Conservation (phyloP, 805 yeast genomes). For the Saturnispora bothae region DNA sequence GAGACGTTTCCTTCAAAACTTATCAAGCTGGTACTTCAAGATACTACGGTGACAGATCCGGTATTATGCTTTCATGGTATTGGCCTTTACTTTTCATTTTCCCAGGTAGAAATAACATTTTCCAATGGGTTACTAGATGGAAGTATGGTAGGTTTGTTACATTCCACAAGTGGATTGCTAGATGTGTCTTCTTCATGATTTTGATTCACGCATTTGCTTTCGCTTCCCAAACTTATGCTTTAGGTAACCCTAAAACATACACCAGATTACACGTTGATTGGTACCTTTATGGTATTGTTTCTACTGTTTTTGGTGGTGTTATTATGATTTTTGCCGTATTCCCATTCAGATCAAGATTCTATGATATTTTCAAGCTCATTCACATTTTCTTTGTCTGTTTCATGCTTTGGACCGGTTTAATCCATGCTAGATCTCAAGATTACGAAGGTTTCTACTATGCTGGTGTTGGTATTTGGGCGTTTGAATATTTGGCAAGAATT, state of each 20-base stretch:
- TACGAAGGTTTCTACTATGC: constrained; percentile 27
- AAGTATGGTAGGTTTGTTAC: constrained; percentile 41
- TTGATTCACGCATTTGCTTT: constrained; percentile 34
- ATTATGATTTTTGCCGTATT: constrained; percentile 16
- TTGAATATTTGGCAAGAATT: constrained; percentile 42
- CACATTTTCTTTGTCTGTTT: constrained; percentile 48
- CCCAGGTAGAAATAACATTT: constrained; percentile 53
- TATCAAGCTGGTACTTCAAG: constrained; percentile 20
- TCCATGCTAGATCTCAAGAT: constrained; percentile 37
- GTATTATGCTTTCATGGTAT: constrained; percentile 36
- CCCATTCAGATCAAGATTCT: constrained; percentile 40
- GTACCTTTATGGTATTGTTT: constrained; percentile 26
- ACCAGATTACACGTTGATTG: constrained; percentile 22
- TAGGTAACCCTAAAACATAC: constrained; percentile 13
- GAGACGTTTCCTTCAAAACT: constrained; percentile 17
- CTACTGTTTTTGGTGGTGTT: constrained; percentile 26
- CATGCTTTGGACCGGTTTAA: constrained; percentile 47
- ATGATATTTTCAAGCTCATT: constrained; percentile 49
- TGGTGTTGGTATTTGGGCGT: constrained; percentile 39
- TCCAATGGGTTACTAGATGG: constrained; percentile 54
- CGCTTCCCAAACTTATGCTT: constrained; percentile 17
- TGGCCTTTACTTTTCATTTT: constrained; percentile 45
- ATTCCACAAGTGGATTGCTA: constrained; percentile 48
- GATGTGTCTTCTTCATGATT: constrained; percentile 32
- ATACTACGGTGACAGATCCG: constrained; percentile 42